Base-by-base conservation (phyloP, 2,329 filamentous ascomycete genomes). In the Pseudocercospora macadamiae region DNA sequence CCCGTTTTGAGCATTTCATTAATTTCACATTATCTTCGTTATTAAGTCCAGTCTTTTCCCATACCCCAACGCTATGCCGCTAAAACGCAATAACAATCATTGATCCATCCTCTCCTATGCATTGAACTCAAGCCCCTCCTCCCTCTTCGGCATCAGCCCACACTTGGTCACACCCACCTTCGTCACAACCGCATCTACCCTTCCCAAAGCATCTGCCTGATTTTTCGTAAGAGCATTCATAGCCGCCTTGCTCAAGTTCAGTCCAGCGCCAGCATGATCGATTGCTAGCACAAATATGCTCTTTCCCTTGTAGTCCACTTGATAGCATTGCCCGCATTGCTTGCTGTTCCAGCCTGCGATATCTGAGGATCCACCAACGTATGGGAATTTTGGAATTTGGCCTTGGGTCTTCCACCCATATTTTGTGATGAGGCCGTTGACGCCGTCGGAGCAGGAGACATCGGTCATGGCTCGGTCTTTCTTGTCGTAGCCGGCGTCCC, bases 61-160 rank as follows among this genome's bases (percentile, higher is more conserved):
- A 32, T 6, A 32, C 28, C 28, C 28, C 12, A 12, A 6, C 28
- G 28, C 28, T 32, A 32, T 32, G 28, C 28, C 6, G 12, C 6
- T 12, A 12, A 32, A 32, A 32, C 28, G 12, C 28, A 12, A 6
- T 7, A 6, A 32, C 28, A 32, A 6, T 7, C 28, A 32, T n/a
- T n/a, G n/a, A n/a, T n/a, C 28, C 6, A 6, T 12, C 28, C 37
- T 16, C 37, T 6, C 16, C 37, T 21, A 42, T 7, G 37, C 37
- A 39, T 37, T 37, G 21, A 39, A 9, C 30, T 30, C 34, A 30
- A 53, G 39, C 30, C 23, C 51, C 30, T 37, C 30, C 4, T 14
- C 18, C 51, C 34, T 39, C 34, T 9, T 21, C 51, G 51, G 51
- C 34, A 28, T 53, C 34, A 53, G 7, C n/a, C 37, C 37, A 42